Base-by-base conservation (phyloP, 805 yeast species). In the Yamadazyma akitaensis region DNA sequence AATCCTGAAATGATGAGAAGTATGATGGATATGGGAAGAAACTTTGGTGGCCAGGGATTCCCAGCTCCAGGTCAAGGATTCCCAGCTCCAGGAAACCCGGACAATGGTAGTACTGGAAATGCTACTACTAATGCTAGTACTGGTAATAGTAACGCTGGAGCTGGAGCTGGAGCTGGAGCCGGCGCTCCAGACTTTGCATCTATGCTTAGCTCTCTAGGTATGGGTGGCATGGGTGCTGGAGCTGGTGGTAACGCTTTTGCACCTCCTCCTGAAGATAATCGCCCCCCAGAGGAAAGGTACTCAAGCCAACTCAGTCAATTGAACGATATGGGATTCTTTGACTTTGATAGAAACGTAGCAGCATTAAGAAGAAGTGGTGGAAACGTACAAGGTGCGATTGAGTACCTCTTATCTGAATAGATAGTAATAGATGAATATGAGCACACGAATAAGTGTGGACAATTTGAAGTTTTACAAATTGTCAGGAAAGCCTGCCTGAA, bases 301-400 rank as follows among this genome's bases (percentile, higher is more conserved):
- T 74, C 67, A 51, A 55, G 48, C 37, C 76, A 72, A 51, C 67
- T 72, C 57, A 60, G 74, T 51, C 77, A 71, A 54, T 67, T 72
- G 57, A 72, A 72, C 55, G 77, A 72, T 51, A 72, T 72, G 77
- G 77, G 77, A n/a, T 92, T 92, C 70, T 81, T 80, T 55, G 97
- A 92, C 55, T 92, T 92, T 62, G 98, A 92, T 55, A 78, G 88
- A 55, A 94, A 94, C 61, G 90, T 94, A 19, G 83, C 82, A 25
- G 98, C 98, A 1, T 76, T 94, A 58, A 82, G 97, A 71, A 82
- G 98, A 68, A 82, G 92, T 46, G 99, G 99, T 30, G 99, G 99
- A 8, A 88, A 91, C 52, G 97, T 92, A 21, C 97, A 92, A 69
- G 97, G 97, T 39, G 99, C 99, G 10, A 75, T 92, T 43, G 97